A percentile compares a stretch with the other conserved stretches of the same genome.
These are phyloP conservation scores for Hanseniaspora vineae DNA, from an alignment of 805 yeast species.

Conservation along the genomic window DNA sequence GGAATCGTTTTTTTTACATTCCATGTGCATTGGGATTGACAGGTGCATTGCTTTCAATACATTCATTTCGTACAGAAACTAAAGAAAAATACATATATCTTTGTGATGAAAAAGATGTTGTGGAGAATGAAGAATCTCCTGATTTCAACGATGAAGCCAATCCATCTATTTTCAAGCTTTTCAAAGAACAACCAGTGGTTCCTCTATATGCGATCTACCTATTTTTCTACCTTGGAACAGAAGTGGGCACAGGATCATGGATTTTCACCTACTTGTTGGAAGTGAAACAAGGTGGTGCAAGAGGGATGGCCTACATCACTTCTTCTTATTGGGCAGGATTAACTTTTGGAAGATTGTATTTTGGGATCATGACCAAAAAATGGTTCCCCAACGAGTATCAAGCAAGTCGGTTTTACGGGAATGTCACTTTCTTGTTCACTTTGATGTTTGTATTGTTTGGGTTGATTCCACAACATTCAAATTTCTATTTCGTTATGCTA, in stretches of 20 bases:
- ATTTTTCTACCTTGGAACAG: conserved; percentile 56
- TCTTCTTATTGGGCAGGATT: conserved; percentile 66
- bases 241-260: conserved; percentile 63
- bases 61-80: conserved; percentile 36
- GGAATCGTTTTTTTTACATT: conserved; percentile 18
- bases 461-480: conserved; percentile 8
- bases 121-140: conserved; percentile 8
- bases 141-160: conserved; percentile 7
- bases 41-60: conserved; percentile 18
- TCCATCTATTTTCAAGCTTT: conserved; percentile 6
- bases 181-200: conserved; percentile 25
- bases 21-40: conserved; percentile 28
- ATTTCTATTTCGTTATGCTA: conserved; percentile 12
- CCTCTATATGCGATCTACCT: conserved; percentile 40
- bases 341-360: conserved; percentile 45
- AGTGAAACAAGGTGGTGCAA: conserved; percentile 35
- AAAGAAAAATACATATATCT: conserved; percentile 23
- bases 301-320: conserved; percentile 46
- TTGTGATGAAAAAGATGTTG: conserved; percentile 10
- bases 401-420: conserved; percentile 22
- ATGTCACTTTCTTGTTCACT: conserved; percentile 25
- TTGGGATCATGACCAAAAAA: conserved; percentile 42
- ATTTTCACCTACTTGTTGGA: conserved; percentile 46
- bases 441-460: conserved; percentile 18
- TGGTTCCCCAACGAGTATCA: conserved; percentile 33